Base-by-base conservation (phyloP, 495 filamentous ascomycete genomes). In the Xylaria venustula region DNA sequence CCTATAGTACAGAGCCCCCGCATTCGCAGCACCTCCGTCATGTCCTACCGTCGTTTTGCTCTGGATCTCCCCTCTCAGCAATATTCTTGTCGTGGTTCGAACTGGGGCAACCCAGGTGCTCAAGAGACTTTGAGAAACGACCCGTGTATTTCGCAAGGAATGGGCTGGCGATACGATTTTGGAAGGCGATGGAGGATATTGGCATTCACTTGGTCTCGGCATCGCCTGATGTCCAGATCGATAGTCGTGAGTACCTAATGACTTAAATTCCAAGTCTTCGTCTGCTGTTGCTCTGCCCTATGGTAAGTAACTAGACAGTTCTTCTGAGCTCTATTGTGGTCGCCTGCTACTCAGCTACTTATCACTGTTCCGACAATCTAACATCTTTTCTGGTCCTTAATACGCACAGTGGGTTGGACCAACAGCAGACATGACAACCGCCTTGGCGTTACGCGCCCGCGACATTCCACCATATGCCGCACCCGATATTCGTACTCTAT, bases 91-190 rank as follows among this genome's bases (percentile, higher is more conserved):
- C 3, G 57, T 60, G 1, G 12, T 60, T 12, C 57, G 57, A 2
- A 60, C 57, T 7, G 55, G 42, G 34, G 57, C 57, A 4, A 60
- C 57, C 0, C 46, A 60, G n/a, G 42, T 51, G 7, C 57, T 51
- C 14, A 34, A 26, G 17, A 60, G 52, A 9, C 57, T 46, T 51
- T n/a, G 47, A 26, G 17, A 60, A 60, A 9, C 57, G 51, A 15
- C 47, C 42, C 0, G 32, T 44, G 4, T 46, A 60, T 32, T 60
- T 60, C 25, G 11, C 7, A 7, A 58, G 14, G 40, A 46, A 40
- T 58, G 55, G 55, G 55, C 55, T 20, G 55, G 55, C 26, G 55
- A 58, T 5, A 58, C 50, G 55, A 25, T 58, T 3, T 12, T 58
- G 55, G 26, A 49, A 42, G 14, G 55, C 55, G 12, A 47, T 58